A percentile compares a stretch with the other conserved stretches of the same genome.
Conservation (phyloP, 2,329 filamentous ascomycete species). For the Orbilia oligospora region DNA sequence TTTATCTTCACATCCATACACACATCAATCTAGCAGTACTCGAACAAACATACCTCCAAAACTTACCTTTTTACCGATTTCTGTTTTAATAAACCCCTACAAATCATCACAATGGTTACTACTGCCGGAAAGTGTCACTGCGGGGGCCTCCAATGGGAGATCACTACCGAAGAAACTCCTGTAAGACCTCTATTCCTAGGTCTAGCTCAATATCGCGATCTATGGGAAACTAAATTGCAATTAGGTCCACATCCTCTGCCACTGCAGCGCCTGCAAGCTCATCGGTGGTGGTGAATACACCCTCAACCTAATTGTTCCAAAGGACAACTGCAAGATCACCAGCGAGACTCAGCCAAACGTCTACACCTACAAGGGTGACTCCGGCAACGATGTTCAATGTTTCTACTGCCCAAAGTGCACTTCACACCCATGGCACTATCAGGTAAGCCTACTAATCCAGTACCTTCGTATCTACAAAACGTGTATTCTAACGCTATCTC, state of each 20-base stretch:
- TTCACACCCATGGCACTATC: conserved; percentile 58
- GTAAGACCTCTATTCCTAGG: neutral
- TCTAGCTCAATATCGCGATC: neutral
- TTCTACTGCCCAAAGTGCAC: conserved; percentile 59
- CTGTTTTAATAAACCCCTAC: neutral
- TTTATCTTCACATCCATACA: conserved; percentile 27
- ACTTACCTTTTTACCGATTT: neutral
- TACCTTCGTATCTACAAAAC: neutral
- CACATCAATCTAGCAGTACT: neutral
- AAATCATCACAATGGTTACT: conserved; percentile 33
- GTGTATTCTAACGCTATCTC: neutral
- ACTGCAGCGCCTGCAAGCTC: conserved; percentile 56
- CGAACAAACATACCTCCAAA: neutral
- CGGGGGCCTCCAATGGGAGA: conserved; percentile 43
- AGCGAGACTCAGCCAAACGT: conserved; percentile 31
- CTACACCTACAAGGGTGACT: conserved; percentile 59
- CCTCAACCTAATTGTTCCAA: conserved; percentile 51
- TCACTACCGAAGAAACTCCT: conserved; percentile 26
- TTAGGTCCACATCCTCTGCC: conserved; percentile 56
- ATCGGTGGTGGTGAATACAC: conserved; percentile 46
- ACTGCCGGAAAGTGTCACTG: conserved; percentile 51
- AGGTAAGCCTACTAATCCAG: conserved; percentile 21
- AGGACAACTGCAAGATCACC: conserved; percentile 45
- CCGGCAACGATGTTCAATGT: conserved; percentile 54
- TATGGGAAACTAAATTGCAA: conserved; percentile 7